Evolutionary conservation across 345 rosid species (phyloP).

Genomic region (Eucalyptus regnans): DNA sequence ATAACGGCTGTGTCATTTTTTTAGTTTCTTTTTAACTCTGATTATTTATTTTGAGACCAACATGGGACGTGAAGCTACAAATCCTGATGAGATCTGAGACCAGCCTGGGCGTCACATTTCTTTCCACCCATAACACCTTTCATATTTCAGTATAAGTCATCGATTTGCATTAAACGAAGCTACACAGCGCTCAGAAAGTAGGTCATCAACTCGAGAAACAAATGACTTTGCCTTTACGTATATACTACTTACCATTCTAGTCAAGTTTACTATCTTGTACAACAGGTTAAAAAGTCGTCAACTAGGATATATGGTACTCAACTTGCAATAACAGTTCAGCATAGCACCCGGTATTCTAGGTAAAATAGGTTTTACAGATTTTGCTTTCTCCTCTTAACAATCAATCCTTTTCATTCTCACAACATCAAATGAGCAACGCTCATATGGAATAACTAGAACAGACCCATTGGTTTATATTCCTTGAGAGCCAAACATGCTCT

Average conservation of each 20-base stretch:
- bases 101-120: background rate
- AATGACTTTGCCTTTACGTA: background rate
- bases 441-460: background rate
- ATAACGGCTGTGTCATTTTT: background rate
- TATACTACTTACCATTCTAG: background rate
- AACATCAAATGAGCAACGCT: background rate
- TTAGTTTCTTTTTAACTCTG: background rate
- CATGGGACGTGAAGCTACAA: background rate
- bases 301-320: background rate
- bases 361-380: background rate
- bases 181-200: background rate
- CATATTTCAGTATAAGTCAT: background rate
- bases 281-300: background rate
- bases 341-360: background rate
- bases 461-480: background rate
- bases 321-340: background rate
- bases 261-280: background rate
- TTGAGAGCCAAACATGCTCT: background rate
- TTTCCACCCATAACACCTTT: background rate
- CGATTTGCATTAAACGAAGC: background rate
- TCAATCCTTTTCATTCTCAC: background rate
- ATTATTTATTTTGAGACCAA: background rate
- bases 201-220: background rate
- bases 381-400: background rate
- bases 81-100: background rate